phyloP scores from a whole-genome alignment of 1,139 yeast species.

The Candida sanyaensis region DNA sequence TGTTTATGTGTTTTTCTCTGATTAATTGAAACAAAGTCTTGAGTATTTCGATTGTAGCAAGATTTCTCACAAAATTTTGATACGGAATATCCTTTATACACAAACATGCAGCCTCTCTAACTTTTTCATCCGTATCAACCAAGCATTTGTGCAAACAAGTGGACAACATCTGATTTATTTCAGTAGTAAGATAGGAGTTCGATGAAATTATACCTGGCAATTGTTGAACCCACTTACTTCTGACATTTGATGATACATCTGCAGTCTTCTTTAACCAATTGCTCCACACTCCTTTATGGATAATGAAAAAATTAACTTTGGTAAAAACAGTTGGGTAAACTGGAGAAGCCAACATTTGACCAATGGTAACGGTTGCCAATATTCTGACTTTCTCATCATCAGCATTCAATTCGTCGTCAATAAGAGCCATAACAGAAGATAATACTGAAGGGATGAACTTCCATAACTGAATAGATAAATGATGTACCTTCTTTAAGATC shows the following conservation, averaged over 20 bases:
- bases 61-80: conserved; percentile 39
- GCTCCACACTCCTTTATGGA: conserved; percentile 63
- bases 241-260: conserved; percentile 65
- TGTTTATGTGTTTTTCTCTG: conserved; percentile 67
- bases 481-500: conserved; percentile 61
- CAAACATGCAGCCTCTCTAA: conserved; percentile 62
- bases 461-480: conserved; percentile 72
- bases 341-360: conserved; percentile 56
- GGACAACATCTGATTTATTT: conserved; percentile 51
- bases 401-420: conserved; percentile 79
- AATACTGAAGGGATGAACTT: conserved; percentile 72
- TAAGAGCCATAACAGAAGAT: conserved; percentile 72
- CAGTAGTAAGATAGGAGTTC: conserved; percentile 48
- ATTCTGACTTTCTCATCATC: conserved; percentile 65
- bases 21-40: conserved; percentile 59
- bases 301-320: conserved; percentile 57
- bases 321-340: conserved; percentile 11
- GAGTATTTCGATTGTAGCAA: conserved; percentile 51
- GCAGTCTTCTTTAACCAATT: conserved; percentile 74
- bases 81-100: conserved; percentile 45
- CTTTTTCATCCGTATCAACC: conserved; percentile 75
- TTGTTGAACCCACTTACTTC: conserved; percentile 71
- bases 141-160: conserved; percentile 68
- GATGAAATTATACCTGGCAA: conserved; percentile 32
- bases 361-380: conserved; percentile 74